These are phyloP conservation scores for Hamigera avellanea DNA, from an alignment of 495 filamentous ascomycete species.

Conservation along the genomic window DNA sequence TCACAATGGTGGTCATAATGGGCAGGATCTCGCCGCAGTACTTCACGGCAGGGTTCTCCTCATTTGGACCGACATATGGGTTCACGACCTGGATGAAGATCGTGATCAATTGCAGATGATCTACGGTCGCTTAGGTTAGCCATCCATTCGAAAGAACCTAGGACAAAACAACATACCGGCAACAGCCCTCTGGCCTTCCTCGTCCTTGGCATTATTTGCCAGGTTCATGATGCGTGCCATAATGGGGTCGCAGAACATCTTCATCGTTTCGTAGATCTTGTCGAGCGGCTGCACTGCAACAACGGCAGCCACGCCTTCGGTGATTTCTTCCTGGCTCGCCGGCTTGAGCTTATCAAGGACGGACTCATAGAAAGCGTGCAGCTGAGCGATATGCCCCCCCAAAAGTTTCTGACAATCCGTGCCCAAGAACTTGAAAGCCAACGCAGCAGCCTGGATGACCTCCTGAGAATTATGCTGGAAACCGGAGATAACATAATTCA, in stretches of 20 bases:
- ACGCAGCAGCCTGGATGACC: slow-evolving; percentile 78
- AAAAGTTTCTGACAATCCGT: slow-evolving; percentile 84
- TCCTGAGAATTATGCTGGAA: slow-evolving; percentile 80
- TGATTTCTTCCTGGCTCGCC: slow-evolving; percentile 86
- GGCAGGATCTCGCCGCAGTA: slow-evolving; percentile 93
- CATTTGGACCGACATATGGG: slow-evolving; percentile 59
- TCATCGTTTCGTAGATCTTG: slow-evolving; percentile 71
- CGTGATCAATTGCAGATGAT: slow-evolving; percentile 84
- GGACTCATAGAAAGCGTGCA: slow-evolving; percentile 85
- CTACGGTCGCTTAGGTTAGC: slow-evolving; percentile 29
- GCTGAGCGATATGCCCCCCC: slow-evolving; percentile 61
- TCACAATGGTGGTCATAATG: slow-evolving; percentile 68
- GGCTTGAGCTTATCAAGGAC: slow-evolving; percentile 75
- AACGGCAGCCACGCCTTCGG: slow-evolving; percentile 85
- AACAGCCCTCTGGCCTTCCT: slow-evolving; percentile 67
- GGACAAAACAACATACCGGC: slow-evolving; percentile 48
- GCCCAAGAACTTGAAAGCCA: slow-evolving; percentile 95
- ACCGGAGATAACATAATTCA: slow-evolving; percentile 85
- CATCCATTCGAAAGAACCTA: not conserved
- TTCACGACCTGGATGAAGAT: slow-evolving; percentile 73
- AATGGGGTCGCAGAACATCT: slow-evolving; percentile 89
- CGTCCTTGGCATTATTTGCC: slow-evolving; percentile 73
- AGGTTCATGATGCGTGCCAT: slow-evolving; percentile 74
- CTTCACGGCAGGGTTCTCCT: slow-evolving; percentile 83
- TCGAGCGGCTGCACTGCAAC: slow-evolving; percentile 73